phyloP scores from a whole-genome alignment of 1,284 basidiomycete species.

The Cryptococcus depauperatus region DNA sequence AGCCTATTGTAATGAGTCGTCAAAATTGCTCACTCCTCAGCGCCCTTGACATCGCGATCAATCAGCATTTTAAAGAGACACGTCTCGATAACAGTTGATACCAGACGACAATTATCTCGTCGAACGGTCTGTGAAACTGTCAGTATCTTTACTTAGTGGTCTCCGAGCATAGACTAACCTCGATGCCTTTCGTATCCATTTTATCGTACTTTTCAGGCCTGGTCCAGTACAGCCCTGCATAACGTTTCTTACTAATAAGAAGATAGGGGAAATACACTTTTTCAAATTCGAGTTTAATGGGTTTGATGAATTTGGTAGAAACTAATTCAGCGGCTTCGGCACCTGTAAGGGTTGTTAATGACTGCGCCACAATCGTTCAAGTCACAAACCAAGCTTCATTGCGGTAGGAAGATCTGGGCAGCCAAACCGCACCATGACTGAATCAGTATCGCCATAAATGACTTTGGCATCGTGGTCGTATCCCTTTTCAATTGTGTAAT shows the following conservation, averaged over 20 bases:
- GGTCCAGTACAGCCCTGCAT: conserved; percentile 95
- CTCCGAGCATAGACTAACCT: conserved; percentile 52
- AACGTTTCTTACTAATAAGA: conserved; percentile 93
- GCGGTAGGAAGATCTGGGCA: conserved; percentile 72
- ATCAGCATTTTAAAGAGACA: conserved; percentile 95
- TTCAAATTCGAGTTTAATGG: conserved; percentile 96
- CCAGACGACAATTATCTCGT: conserved; percentile 88
- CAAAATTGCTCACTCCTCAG: conserved; percentile 61
- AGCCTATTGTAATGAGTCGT: neutral
- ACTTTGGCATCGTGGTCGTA: conserved; percentile 78
- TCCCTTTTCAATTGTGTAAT: conserved; percentile 78
- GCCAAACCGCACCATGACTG: conserved; percentile 94
- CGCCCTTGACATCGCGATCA: conserved; percentile 81
- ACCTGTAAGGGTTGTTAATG: conserved; percentile 49
- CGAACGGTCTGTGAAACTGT: conserved; percentile 66
- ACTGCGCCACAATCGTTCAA: neutral
- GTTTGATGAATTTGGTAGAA: conserved; percentile 78
- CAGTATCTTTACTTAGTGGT: neutral
- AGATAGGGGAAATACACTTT: conserved; percentile 96
- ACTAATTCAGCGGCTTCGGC: conserved; percentile 92
- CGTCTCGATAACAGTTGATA: conserved; percentile 92
- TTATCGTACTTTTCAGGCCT: conserved; percentile 88
- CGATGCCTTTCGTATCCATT: conserved; percentile 98
- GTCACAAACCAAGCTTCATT: conserved; percentile 68
- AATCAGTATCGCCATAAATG: conserved; percentile 96